A percentile compares a stretch with the other conserved stretches of the same genome.
Conservation (phyloP, 2,329 filamentous ascomycete genomes). For the Camillea tinctor region DNA sequence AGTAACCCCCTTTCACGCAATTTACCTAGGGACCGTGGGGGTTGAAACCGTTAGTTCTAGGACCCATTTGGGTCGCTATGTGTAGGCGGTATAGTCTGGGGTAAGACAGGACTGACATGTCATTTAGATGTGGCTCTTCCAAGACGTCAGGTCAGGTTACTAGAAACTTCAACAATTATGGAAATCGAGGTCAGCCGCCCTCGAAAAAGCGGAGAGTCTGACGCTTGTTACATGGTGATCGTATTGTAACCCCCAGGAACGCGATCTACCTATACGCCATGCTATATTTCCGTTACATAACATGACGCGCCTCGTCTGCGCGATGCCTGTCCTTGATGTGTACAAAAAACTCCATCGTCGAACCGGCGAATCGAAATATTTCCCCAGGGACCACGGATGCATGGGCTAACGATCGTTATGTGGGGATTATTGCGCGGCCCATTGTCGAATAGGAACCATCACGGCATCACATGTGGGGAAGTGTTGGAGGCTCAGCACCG, state of each 20-base stretch:
- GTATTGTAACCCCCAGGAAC: background rate
- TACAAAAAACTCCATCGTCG: conserved; percentile 10
- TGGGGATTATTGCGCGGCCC: background rate
- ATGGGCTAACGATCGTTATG: background rate
- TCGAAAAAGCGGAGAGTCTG: background rate
- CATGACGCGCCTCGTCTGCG: background rate
- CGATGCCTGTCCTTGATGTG: conserved; percentile 4
- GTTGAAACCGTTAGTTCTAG: no score
- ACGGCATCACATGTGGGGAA: background rate
- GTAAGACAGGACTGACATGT: background rate
- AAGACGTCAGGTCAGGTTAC: background rate
- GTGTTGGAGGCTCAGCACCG: background rate
- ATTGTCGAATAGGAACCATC: background rate
- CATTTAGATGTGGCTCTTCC: background rate
- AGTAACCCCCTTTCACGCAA: background rate
- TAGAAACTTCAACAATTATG: background rate
- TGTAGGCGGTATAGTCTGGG: background rate
- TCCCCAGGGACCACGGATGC: background rate
- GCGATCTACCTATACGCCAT: background rate
- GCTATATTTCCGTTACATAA: background rate
- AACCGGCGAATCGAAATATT: conserved; percentile 12
- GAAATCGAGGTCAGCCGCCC: background rate
- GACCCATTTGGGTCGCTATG: background rate
- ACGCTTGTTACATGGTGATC: background rate
- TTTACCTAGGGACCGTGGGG: background rate